Evolutionary conservation across 2,329 filamentous ascomycete species (phyloP).

Genomic region (Parascedosporium putredinis): DNA sequence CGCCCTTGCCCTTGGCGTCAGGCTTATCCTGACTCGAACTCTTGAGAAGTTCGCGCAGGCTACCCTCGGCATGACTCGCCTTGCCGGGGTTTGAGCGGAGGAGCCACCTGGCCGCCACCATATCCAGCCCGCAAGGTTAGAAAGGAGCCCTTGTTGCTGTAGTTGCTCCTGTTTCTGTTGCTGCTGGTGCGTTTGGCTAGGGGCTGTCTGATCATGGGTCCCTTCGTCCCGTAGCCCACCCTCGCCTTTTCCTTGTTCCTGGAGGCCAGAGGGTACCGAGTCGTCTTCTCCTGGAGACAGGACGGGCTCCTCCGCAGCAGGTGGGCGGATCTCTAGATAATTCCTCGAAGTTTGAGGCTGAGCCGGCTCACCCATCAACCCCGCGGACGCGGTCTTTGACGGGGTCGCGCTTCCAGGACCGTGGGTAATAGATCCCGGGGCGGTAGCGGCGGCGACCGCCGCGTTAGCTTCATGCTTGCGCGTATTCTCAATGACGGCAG

Average conservation of each 20-base stretch:
- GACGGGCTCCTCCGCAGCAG: slow-evolving; percentile 18
- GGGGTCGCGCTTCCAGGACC: slow-evolving; percentile 9
- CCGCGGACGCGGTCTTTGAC: slow-evolving; percentile 25
- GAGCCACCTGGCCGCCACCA: slow-evolving; percentile 8
- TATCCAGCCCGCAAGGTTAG: slow-evolving; percentile 13
- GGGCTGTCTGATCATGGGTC: too few species aligned
- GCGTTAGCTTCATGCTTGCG: slow-evolving; percentile 24
- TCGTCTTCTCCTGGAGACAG: too few species aligned
- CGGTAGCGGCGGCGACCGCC: slow-evolving; percentile 15
- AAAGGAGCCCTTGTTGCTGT: slow-evolving; percentile 9
- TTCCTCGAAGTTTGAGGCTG: slow-evolving; percentile 44
- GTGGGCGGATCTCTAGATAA: slow-evolving; percentile 35
- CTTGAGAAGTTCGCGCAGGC: slow-evolving; percentile 41
- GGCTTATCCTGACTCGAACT: slow-evolving; percentile 14
- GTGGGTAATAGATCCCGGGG: slow-evolving; percentile 15
- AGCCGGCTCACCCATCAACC: slow-evolving; percentile 45
- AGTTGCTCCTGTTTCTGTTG: too few species aligned
- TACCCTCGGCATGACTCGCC: slow-evolving; percentile 36
- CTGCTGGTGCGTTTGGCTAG: too few species aligned
- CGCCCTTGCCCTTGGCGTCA: slow-evolving; percentile 22
- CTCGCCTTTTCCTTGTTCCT: too few species aligned
- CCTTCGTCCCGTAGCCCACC: too few species aligned
- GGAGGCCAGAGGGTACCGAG: too few species aligned
- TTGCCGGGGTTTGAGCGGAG: not conserved
- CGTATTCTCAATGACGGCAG: slow-evolving; percentile 7